Percentiles rank a stretch among this genome's conserved stretches.
Conservation (phyloP, 1,284 basidiomycete species). For the Leccinum cinnamomeum region DNA sequence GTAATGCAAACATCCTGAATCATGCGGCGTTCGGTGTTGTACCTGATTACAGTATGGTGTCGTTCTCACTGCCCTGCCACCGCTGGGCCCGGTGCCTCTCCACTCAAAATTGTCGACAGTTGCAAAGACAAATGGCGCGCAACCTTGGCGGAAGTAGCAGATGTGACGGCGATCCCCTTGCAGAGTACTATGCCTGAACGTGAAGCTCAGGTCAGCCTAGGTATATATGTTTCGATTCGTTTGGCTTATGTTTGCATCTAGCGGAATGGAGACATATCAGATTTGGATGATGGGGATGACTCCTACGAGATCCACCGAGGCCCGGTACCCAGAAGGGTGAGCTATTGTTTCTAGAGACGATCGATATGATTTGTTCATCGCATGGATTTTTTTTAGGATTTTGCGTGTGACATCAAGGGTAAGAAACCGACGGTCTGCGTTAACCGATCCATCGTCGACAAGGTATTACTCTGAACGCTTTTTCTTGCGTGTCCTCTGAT, state of each 20-base stretch:
- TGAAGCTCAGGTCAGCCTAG: conserved; percentile 41
- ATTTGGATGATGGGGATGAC: conserved; percentile 26
- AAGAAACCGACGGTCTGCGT: conserved; percentile 36
- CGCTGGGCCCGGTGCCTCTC: conserved; percentile 23
- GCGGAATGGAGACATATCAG: conserved; percentile 28
- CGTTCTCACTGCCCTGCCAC: conserved; percentile 24
- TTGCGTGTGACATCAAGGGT: conserved; percentile 57
- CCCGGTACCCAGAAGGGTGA: conserved; percentile 18
- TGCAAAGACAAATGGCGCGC: conserved; percentile 4
- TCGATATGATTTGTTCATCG: not conserved
- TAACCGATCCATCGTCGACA: conserved; percentile 71
- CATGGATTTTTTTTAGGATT: conserved; percentile 42
- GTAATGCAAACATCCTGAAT: not conserved
- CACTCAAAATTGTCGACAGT: conserved; percentile 14
- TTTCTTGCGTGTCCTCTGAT: conserved; percentile 1
- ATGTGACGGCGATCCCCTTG: conserved; percentile 52
- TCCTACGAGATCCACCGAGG: conserved; percentile 1
- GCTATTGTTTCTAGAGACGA: not conserved
- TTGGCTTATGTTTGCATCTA: conserved; percentile 5
- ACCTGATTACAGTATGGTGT: conserved; percentile 23
- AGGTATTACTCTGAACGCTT: conserved; percentile 40
- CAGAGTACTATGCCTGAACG: conserved; percentile 56
- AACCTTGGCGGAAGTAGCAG: conserved; percentile 2
- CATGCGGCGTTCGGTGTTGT: conserved; percentile 1
- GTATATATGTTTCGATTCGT: not conserved